These are phyloP conservation scores for Nyctanthes arbortristis DNA, from an alignment of 257 asterid genomes.

Conservation along the genomic window DNA sequence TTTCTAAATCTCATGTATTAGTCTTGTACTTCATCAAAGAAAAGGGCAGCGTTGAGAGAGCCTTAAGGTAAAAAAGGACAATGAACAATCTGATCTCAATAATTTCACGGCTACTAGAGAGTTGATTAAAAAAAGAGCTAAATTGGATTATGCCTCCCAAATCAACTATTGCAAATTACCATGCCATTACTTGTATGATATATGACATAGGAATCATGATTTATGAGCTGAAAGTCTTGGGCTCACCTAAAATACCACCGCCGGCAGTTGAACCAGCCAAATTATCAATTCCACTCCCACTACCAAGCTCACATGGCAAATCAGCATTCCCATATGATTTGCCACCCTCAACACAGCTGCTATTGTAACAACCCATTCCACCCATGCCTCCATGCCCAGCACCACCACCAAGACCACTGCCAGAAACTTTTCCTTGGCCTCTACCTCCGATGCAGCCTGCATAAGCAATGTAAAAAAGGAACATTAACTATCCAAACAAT, in stretches of 20 bases:
- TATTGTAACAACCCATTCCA: conserved; percentile 78
- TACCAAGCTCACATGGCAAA: conserved; percentile 96
- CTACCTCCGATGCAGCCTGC: conserved; percentile 92
- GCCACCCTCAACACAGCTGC: conserved; percentile 80
- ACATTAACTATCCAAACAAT: conserved; percentile 1
- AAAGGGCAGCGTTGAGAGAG: not conserved
- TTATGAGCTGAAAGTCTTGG: conserved; percentile 24
- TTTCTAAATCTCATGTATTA: not conserved
- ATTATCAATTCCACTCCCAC: conserved; percentile 95
- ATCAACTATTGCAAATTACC: conserved; percentile 14
- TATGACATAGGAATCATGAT: conserved; percentile 9
- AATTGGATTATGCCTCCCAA: not conserved
- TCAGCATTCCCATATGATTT: conserved; percentile 70
- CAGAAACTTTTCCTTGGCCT: conserved; percentile 68
- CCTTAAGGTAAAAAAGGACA: not conserved
- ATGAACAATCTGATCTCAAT: conserved; percentile 1
- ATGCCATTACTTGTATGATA: not conserved
- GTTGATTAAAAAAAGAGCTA: not conserved
- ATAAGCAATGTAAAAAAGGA: conserved; percentile 1
- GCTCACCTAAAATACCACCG: conserved; percentile 90
- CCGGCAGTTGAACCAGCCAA: conserved; percentile 76
- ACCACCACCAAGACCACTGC: conserved; percentile 80
- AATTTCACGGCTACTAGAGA: conserved; percentile 1
- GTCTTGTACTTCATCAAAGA: not conserved
- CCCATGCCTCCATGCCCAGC: conserved; percentile 99